Conservation (phyloP, 192 early-diverging fungal species). For the Mortierella antarctica region DNA sequence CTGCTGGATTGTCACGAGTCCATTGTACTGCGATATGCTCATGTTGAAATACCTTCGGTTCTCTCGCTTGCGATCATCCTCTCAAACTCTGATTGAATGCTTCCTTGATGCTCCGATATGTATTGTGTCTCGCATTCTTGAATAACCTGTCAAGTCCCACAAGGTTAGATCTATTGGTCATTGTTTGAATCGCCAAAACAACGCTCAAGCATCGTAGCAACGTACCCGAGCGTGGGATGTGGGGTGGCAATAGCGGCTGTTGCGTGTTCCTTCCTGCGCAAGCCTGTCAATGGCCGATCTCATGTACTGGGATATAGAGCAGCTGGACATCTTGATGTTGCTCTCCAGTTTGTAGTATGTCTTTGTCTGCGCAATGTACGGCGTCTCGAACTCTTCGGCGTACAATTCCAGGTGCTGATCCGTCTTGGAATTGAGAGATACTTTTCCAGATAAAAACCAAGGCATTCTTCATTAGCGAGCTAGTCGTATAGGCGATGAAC, state of each 20-base stretch:
- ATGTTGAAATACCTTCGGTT: conserved; percentile 60
- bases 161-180: not conserved
- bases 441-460: conserved; percentile 34
- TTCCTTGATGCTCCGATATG: conserved; percentile 70
- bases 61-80: conserved; percentile 72
- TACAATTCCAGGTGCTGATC: conserved; percentile 78
- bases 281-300: conserved; percentile 66
- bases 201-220: not conserved
- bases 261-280: conserved; percentile 70
- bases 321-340: conserved; percentile 60
- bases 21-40: not conserved
- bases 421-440: conserved; percentile 69
- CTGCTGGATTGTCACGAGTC: not conserved
- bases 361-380: conserved; percentile 73
- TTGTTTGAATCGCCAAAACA: not conserved
- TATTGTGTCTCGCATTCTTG: conserved; percentile 83
- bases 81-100: conserved; percentile 76
- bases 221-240: conserved; percentile 75
- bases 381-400: conserved; percentile 81
- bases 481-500: not conserved
- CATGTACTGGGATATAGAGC: conserved; percentile 79
- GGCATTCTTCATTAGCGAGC: no score
- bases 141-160: conserved; percentile 57
- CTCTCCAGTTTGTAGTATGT: conserved; percentile 80
- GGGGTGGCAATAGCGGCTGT: conserved; percentile 68